These are phyloP conservation scores for Pythium rhizo-oryzae DNA, from an alignment of 352 stramenopile species.

Conservation along the genomic window DNA sequence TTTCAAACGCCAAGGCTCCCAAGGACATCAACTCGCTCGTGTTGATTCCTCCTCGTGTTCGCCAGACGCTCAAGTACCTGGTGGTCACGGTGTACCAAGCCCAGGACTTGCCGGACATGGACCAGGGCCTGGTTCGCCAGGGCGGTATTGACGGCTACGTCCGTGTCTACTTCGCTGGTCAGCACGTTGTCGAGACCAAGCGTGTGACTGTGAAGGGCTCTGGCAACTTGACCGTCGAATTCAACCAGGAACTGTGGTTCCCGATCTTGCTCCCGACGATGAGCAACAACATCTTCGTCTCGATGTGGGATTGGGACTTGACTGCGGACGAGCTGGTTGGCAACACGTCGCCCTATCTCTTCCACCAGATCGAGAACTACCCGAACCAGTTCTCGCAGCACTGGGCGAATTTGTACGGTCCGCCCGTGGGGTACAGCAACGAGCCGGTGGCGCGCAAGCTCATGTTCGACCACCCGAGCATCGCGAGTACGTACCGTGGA, in stretches of 20 bases:
- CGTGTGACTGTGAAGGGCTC: slow-evolving; percentile 71
- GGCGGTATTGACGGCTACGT: slow-evolving; percentile 87
- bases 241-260: slow-evolving; percentile 90
- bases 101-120: slow-evolving; percentile 86
- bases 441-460: slow-evolving; percentile 36
- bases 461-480: slow-evolving; percentile 68
- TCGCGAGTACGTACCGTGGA: slow-evolving; percentile 80
- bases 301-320: slow-evolving; percentile 82
- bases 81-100: slow-evolving; percentile 79
- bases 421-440: slow-evolving; percentile 61
- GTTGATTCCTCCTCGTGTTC: slow-evolving; percentile 77
- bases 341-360: slow-evolving; percentile 70
- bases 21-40: slow-evolving; percentile 82
- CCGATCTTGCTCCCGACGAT: slow-evolving; percentile 80
- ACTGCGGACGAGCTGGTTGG: slow-evolving; percentile 72
- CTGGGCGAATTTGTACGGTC: slow-evolving; percentile 87
- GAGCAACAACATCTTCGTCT: slow-evolving; percentile 84
- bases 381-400: slow-evolving; percentile 53
- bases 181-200: slow-evolving; percentile 70
- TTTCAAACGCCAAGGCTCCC: slow-evolving; percentile 19
- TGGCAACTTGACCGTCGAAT: slow-evolving; percentile 42
- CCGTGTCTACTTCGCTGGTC: slow-evolving; percentile 71
- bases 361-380: slow-evolving; percentile 68
- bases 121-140: slow-evolving; percentile 62
- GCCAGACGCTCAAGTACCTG: slow-evolving; percentile 70